These are phyloP conservation scores for Penicillium diatomitis DNA, from an alignment of 495 filamentous ascomycete genomes.

Conservation along the genomic window DNA sequence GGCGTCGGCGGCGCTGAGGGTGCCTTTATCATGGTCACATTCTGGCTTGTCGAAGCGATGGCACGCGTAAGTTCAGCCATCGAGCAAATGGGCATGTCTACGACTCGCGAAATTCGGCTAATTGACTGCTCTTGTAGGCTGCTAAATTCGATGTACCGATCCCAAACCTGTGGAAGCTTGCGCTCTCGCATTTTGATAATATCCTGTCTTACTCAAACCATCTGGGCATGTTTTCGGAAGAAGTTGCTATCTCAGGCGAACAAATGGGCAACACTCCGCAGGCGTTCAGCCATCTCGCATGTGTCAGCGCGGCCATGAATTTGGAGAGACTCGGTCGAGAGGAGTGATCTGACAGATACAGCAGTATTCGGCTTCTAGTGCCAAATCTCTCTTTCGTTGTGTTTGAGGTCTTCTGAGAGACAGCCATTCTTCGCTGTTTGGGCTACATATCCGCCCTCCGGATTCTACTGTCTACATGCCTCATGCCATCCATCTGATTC, in stretches of 20 bases:
- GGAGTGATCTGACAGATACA: neutral
- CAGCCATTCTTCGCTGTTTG: too few relatives aligned
- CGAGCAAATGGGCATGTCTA: too few relatives aligned
- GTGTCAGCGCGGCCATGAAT: slow-evolving; percentile 67
- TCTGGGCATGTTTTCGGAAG: slow-evolving; percentile 65
- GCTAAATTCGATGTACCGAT: slow-evolving; percentile 48
- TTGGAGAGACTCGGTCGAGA: slow-evolving; percentile 34
- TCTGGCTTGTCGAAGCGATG: slow-evolving; percentile 70
- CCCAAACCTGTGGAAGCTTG: slow-evolving; percentile 49
- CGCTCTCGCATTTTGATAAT: slow-evolving; percentile 63
- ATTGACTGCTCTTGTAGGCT: slow-evolving; percentile 10
- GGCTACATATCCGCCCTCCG: too few relatives aligned
- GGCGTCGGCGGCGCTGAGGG: slow-evolving; percentile 66
- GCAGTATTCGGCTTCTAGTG: too few relatives aligned
- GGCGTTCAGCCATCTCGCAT: slow-evolving; percentile 63
- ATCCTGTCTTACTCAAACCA: slow-evolving; percentile 65
- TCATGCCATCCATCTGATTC: too few relatives aligned
- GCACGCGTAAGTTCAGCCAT: slow-evolving; percentile 40
- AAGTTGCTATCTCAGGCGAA: slow-evolving; percentile 61
- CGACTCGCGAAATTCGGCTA: too few relatives aligned
- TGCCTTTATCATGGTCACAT: slow-evolving; percentile 72
- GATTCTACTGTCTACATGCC: too few relatives aligned
- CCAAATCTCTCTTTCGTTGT: too few relatives aligned
- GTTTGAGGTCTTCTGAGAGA: too few relatives aligned
- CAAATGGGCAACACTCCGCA: slow-evolving; percentile 69